Evolutionary conservation across 768 basidiomycete genomes (phyloP), one percentile per base, ranked within the genome.

Genomic region (Phaeotremella fagi): DNA sequence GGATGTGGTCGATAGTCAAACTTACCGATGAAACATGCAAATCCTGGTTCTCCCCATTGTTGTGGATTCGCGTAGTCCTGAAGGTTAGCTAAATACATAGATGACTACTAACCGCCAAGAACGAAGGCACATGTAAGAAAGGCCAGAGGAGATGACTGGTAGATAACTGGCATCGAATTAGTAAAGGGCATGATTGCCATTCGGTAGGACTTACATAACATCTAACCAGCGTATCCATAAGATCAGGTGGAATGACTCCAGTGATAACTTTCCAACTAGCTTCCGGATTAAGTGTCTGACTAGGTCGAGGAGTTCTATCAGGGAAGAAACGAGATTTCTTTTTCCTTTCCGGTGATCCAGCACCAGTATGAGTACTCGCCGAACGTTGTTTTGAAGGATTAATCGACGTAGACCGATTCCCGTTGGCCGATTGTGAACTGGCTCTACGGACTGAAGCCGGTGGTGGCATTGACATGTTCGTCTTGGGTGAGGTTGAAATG

Each of bases 21-120:
- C 46, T 27, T 15, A 48, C 46, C 46, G 56, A 94, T 88, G 70
- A 92, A 91, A 9, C 90, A 85, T 35, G 87, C 89, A 66, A 95
- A 95, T 7, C 91, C 91, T 6, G 91, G 88, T 75, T 92, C 90
- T 45, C 85, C 88, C 90, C 91, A 94, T 78, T 91, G 91, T 75
- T 83, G 82, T 46, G 91, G 91, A 60, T 90, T 88, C 36, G 88
- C 88, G 70, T 95, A 95, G 74, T 95, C 90, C 85, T 88, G 1
- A 22, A 45, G 22, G 23, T 42, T n/a, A 45, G 38, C 23, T 22
- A 3, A 25, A 4, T 22, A n/a, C 3, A 49, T 35, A 52, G 29
- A 78, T 78, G 55, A 45, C 15, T 16, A 41, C 48, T 50, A 68
- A 88, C 87, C 31, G 83, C 80, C 38, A 91, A 79, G 75, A 92